Percentiles rank a stretch among this genome's conserved stretches.
These are phyloP conservation scores for Lathyrus aphaca DNA, from an alignment of 306 rosid genomes.

Conservation along the genomic window DNA sequence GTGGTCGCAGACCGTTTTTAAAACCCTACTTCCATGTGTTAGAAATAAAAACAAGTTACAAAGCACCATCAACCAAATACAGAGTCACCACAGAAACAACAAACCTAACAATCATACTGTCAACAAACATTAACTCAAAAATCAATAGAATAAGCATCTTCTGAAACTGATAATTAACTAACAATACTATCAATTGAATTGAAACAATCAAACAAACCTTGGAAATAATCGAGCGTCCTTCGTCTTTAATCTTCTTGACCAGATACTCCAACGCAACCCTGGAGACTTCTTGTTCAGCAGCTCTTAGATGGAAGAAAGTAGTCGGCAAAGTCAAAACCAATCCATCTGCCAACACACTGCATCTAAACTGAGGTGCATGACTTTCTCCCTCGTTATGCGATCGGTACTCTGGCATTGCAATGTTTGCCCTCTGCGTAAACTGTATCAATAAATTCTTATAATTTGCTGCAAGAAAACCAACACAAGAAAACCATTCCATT, in stretches of 20 bases:
- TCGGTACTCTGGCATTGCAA: background rate
- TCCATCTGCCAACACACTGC: slow-evolving; percentile 51
- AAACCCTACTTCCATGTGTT: too few relatives aligned
- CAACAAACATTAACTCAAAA: background rate
- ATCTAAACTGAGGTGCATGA: slow-evolving; percentile 43
- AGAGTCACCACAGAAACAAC: slow-evolving; percentile 7
- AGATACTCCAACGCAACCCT: slow-evolving; percentile 46
- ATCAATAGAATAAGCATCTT: background rate
- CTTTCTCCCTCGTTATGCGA: slow-evolving; percentile 41
- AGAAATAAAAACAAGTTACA: background rate
- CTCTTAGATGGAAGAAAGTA: slow-evolving; percentile 40
- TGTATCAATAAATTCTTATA: background rate
- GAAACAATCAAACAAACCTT: slow-evolving; percentile 46
- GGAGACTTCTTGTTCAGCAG: slow-evolving; percentile 63
- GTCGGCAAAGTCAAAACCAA: slow-evolving; percentile 34
- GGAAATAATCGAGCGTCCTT: slow-evolving; percentile 36
- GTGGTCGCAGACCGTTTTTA: too few relatives aligned
- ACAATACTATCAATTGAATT: background rate
- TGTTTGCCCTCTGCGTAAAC: background rate
- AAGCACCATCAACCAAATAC: background rate
- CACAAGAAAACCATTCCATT: background rate
- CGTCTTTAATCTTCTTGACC: slow-evolving; percentile 33
- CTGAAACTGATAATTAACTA: background rate
- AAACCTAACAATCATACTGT: background rate
- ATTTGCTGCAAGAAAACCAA: background rate